Evolutionary conservation across 345 rosid genomes (phyloP).

Genomic region (Clarkia xantiana): DNA sequence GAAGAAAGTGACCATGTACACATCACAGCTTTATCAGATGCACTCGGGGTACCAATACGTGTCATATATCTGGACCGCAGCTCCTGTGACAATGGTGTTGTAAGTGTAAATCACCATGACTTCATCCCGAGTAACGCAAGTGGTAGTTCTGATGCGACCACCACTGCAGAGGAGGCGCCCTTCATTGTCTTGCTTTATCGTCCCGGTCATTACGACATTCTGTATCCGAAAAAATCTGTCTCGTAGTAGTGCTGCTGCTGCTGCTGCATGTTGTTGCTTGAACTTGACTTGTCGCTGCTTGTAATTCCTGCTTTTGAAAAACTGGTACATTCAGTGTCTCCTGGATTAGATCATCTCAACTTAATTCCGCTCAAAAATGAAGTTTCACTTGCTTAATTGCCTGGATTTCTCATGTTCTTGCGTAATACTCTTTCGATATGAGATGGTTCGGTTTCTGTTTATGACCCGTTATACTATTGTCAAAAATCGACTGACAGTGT

Average conservation of each 20-base stretch:
- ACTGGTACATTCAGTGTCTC: too few relatives aligned
- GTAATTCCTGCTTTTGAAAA: too few relatives aligned
- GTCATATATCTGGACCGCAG: conserved; percentile 94
- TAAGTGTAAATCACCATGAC: conserved; percentile 84
- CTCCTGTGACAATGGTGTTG: conserved; percentile 59
- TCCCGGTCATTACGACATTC: conserved; percentile 97
- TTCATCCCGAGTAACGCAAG: conserved; percentile 41
- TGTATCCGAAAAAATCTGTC: conserved; percentile 49
- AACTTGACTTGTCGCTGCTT: conserved; percentile 1
- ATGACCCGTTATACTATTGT: too few relatives aligned
- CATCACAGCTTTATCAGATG: conserved; percentile 89
- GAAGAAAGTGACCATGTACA: conserved; percentile 99
- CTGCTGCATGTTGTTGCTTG: neutral
- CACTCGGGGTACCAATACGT: conserved; percentile 81
- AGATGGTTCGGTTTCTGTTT: too few relatives aligned
- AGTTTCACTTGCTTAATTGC: too few relatives aligned
- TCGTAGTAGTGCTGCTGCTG: neutral
- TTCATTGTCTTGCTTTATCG: conserved; percentile 84
- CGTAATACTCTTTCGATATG: too few relatives aligned
- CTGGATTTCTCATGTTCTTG: too few relatives aligned
- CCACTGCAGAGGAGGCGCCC: conserved; percentile 25
- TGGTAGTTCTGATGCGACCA: conserved; percentile 22
- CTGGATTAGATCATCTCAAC: too few relatives aligned
- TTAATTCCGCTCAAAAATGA: too few relatives aligned
- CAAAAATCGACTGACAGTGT: too few relatives aligned